A percentile compares a stretch with the other conserved stretches of the same genome.
These are phyloP conservation scores for Phytophthora sp. DNA, from an alignment of 352 stramenopile species.

Conservation along the genomic window DNA sequence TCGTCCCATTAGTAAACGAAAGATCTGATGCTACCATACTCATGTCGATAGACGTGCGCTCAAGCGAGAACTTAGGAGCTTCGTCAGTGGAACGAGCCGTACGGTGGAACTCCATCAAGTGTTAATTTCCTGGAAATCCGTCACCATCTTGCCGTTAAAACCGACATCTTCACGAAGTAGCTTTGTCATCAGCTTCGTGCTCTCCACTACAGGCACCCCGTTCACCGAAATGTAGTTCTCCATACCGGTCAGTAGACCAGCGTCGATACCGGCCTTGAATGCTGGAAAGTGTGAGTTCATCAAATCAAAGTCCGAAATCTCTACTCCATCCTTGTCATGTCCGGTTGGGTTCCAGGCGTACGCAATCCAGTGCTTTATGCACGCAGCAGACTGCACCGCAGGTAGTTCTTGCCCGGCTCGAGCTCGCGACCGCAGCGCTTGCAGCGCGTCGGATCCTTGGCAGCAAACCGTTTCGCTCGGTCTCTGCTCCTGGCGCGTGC, in stretches of 20 bases:
- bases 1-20: conserved; percentile 44
- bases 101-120: conserved; percentile 53
- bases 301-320: conserved; percentile 56
- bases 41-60: conserved; percentile 83
- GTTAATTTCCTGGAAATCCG: conserved; percentile 90
- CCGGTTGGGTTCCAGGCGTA: conserved; percentile 72
- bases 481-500: too few relatives aligned
- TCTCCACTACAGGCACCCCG: conserved; percentile 82
- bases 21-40: conserved; percentile 66
- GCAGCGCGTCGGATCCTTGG: too few relatives aligned
- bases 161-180: conserved; percentile 71
- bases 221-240: conserved; percentile 91
- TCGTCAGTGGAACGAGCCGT: conserved; percentile 32
- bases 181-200: conserved; percentile 57
- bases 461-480: too few relatives aligned
- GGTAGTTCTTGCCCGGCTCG: too few relatives aligned
- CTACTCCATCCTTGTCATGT: conserved; percentile 72
- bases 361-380: conserved; percentile 79
- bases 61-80: conserved; percentile 56
- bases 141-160: conserved; percentile 84
- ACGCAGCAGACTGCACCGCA: background rate
- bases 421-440: too few relatives aligned
- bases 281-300: conserved; percentile 75
- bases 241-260: conserved; percentile 84
- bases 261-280: conserved; percentile 67